Conservation (phyloP, 495 filamentous ascomycete genomes). For the Antarctomyces pellizariae region DNA sequence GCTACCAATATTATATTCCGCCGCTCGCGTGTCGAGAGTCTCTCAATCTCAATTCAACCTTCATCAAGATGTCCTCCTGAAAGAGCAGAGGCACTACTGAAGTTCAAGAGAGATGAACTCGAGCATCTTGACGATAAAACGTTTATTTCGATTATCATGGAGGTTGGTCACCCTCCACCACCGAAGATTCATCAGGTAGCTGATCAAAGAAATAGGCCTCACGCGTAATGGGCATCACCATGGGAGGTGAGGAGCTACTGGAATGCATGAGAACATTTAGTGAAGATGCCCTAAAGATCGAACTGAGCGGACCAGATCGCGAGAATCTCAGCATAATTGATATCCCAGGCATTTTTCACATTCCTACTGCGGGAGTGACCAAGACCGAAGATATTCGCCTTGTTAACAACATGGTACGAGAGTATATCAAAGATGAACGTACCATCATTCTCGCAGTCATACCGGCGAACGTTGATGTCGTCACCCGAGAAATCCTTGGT, state of each 20-base stretch:
- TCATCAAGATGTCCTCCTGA: neutral
- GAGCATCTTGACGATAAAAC: constrained; percentile 1
- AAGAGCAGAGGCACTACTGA: constrained; percentile 1
- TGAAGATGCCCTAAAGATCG: constrained; percentile 24
- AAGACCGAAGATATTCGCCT: constrained; percentile 22
- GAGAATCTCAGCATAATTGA: constrained; percentile 28
- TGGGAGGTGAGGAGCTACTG: constrained; percentile 1
- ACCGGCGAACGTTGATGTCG: constrained; percentile 31
- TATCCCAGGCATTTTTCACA: constrained; percentile 31
- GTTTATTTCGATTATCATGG: constrained; percentile 12
- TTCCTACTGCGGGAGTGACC: constrained; percentile 18
- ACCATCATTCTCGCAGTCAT: constrained; percentile 32
- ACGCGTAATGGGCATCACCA: too few species aligned
- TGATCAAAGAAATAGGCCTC: too few species aligned
- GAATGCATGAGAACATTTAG: constrained; percentile 2
- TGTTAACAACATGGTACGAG: constrained; percentile 23
- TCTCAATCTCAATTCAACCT: constrained; percentile 21
- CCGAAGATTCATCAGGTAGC: too few species aligned
- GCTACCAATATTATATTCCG: constrained; percentile 33
- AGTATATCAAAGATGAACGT: constrained; percentile 30
- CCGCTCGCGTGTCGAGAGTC: constrained; percentile 12
- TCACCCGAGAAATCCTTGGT: constrained; percentile 35
- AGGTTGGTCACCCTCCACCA: constrained; percentile 9
- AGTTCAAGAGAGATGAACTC: neutral
- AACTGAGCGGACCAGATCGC: constrained; percentile 23